Conservation (phyloP, 805 yeast species). For the Saturnispora diversa region DNA sequence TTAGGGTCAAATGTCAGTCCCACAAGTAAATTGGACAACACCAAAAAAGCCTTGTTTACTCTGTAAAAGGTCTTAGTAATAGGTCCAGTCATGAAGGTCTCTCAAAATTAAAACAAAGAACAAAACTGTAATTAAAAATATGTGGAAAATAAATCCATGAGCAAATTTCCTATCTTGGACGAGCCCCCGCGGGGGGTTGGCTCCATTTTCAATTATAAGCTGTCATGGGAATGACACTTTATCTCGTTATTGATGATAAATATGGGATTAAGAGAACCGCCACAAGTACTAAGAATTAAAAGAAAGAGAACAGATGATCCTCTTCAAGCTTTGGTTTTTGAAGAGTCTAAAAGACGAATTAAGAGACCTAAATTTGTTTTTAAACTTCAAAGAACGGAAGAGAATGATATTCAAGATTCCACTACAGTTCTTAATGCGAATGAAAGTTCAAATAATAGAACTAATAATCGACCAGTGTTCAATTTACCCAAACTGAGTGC, state of each 20-base stretch:
- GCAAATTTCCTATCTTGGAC: neutral
- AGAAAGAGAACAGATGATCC: slow-evolving; percentile 85
- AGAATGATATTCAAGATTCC: slow-evolving; percentile 21
- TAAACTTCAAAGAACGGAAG: slow-evolving; percentile 42
- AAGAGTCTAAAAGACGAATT: slow-evolving; percentile 24
- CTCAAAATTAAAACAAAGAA: neutral
- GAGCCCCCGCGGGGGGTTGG: slow-evolving; percentile 2
- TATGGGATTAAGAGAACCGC: slow-evolving; percentile 27
- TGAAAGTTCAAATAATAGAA: neutral
- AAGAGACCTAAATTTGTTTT: slow-evolving; percentile 31
- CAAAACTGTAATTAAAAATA: neutral
- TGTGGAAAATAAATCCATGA: neutral
- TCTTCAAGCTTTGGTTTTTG: slow-evolving; percentile 62
- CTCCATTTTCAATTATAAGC: too few relatives aligned
- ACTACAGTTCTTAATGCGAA: slow-evolving; percentile 19
- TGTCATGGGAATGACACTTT: too few relatives aligned
- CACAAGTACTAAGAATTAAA: slow-evolving; percentile 73
- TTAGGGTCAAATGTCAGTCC: slow-evolving; percentile 47
- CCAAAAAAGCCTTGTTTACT: slow-evolving; percentile 24
- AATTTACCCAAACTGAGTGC: slow-evolving; percentile 22
- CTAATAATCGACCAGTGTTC: slow-evolving; percentile 18
- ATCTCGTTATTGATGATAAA: too few relatives aligned
- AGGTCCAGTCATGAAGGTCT: slow-evolving; percentile 25
- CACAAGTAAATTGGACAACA: slow-evolving; percentile 33
- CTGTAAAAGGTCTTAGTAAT: slow-evolving; percentile 21